Evolutionary conservation across 176 grass and related monocot genomes (phyloP), one percentile per base, ranked within the genome.

Genomic region (Cymbopogon citratus): DNA sequence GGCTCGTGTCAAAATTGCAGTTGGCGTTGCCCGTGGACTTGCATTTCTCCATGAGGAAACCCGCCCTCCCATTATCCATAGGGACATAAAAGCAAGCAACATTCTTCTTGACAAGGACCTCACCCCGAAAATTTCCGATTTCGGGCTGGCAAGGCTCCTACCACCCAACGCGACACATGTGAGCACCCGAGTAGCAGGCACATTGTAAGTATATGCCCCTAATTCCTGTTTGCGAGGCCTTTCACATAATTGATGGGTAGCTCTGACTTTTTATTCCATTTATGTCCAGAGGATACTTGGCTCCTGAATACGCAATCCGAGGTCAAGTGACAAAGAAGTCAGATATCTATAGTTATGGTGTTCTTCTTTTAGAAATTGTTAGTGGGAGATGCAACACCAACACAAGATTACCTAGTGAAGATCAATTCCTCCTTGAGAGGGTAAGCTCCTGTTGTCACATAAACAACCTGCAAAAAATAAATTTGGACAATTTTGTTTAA

Each of bases 51-150:
- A 97, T 71, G 94, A 97, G 85, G 94, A 97, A 79, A 89, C 84
- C 64, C 38, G 5, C 0, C 85, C 90, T 36, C 90, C 40, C 15
- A 94, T 97, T 83, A 87, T 97, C 68, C 94, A 97, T 77, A 68
- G 94, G n/a, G 94, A 97, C 82, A 97, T 97, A 26, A 97, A 97
- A 72, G 94, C 94, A 3, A 97, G 94, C 83, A 97, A 97, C 81
- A 97, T 97, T 88, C 89, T 97, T 89, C 89, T 97, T 7, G 94
- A 92, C 81, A 86, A 41, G 41, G 90, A 94, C 74, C 89, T 97
- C 19, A 87, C 88, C 1, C 89, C 94, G 0, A 97, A 90, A 77
- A 94, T 97, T 64, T 97, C 91, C 27, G 91, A 97, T 87, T 97
- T 97, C 2, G 94, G 94, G 40, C 83, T 97, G 73, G 94, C 94